These are phyloP conservation scores for Pythium brassicae DNA, from an alignment of 352 stramenopile species.

Conservation along the genomic window DNA sequence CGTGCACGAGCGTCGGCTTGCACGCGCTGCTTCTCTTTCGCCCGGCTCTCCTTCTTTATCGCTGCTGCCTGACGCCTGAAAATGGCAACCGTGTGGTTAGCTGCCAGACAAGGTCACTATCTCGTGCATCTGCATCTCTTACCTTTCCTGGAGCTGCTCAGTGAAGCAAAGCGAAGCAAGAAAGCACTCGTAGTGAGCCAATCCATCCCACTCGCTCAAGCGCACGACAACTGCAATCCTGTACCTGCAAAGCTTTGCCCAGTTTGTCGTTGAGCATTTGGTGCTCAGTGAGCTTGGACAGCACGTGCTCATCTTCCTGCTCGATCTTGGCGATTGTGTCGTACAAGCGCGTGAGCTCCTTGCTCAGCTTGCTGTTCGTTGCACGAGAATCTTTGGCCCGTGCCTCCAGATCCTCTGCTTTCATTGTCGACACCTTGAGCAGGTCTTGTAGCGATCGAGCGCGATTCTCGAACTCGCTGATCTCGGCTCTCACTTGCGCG, in stretches of 20 bases:
- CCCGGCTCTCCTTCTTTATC: neutral
- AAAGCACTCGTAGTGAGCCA: neutral
- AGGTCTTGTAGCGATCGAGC: neutral
- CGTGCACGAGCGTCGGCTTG: neutral
- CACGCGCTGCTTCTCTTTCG: neutral
- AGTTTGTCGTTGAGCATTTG: slow-evolving; percentile 1
- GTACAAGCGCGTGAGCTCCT: neutral
- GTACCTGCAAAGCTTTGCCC: slow-evolving; percentile 8
- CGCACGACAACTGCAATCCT: neutral
- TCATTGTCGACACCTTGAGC: neutral
- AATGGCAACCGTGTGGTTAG: neutral
- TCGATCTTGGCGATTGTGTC: slow-evolving; percentile 4
- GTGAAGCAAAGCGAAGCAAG: neutral
- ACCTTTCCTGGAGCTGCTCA: neutral
- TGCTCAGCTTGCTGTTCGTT: neutral
- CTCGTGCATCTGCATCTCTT: neutral
- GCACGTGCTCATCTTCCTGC: slow-evolving; percentile 1
- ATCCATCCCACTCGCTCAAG: neutral
- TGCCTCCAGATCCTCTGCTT: neutral
- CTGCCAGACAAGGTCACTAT: neutral
- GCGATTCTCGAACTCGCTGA: neutral
- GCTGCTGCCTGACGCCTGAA: neutral
- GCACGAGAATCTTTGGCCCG: neutral
- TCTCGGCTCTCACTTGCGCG: neutral
- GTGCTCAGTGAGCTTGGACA: slow-evolving; percentile 7